Evolutionary conservation across 768 basidiomycete genomes (phyloP), one percentile per base, ranked within the genome.

Genomic region (Boletus patriciae): DNA sequence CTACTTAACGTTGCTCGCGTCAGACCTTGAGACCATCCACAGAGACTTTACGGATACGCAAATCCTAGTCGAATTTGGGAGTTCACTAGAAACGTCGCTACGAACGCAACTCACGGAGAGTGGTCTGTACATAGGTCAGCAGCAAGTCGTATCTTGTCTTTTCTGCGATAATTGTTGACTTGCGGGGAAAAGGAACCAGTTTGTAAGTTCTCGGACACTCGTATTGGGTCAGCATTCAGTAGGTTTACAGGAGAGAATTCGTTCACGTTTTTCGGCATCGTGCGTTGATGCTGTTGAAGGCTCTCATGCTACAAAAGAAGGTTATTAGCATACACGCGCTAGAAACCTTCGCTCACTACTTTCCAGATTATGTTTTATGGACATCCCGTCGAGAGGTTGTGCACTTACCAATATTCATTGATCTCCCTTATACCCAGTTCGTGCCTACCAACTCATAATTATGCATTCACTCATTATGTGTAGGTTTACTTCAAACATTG

Each of bases 321-420:
- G 95, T 94, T 64, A 54, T 79, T 62, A 27, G 19, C 42, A 38
- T 40, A 34, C 38, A 23, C 16, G n/a, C 44, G 19, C 52, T 18
- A 37, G 54, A 25, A 33, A 38, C 49, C 63, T 18, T 55, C 44
- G 21, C 50, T 64, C 43, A 66, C 38, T 18, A 15, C 25, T 36
- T 27, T 6, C 48, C 67, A 96, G 94, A 90, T 98, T 56, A 89
- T 98, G 87, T 95, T 99, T 72, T 97, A 83, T 66, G 95, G 95
- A 7, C 92, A 96, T 67, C 96, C 96, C 0, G 96, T 98, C 3
- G 97, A 99, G 73, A 86, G 87, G 45, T 75, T 99, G 19, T 98
- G 96, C 75, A 98, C 94, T 25, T 98, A 93, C 68, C 97, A 99
- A 70, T 99, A 99, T 71, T 96, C 94, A 0, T 79, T 98, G n/a